Conservation (phyloP, 148 eudicot species). For the Rhododendron ferrugineum region DNA sequence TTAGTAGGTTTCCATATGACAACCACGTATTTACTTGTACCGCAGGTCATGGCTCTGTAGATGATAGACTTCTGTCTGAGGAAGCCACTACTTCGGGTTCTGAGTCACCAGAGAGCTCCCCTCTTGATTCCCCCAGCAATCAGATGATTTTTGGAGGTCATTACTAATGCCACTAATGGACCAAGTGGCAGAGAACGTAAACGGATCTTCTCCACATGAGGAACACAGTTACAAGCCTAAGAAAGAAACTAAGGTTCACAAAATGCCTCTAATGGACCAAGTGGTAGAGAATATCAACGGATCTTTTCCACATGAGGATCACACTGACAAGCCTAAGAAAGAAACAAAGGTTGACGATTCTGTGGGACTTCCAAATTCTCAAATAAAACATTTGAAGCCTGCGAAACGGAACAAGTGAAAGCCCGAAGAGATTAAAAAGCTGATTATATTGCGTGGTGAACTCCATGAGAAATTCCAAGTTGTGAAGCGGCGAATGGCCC, state of each 20-base stretch:
- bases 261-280: slow-evolving; percentile 21
- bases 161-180: slow-evolving; percentile 23
- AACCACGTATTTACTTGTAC: neutral
- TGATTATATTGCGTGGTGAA: slow-evolving; percentile 72
- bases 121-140: slow-evolving; percentile 25
- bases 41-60: slow-evolving; percentile 35
- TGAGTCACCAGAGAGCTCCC: slow-evolving; percentile 26
- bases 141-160: slow-evolving; percentile 51
- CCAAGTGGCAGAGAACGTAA: slow-evolving; percentile 21
- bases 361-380: slow-evolving; percentile 14
- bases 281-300: slow-evolving; percentile 19
- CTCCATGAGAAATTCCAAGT: slow-evolving; percentile 70
- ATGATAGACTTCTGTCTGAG: slow-evolving; percentile 33
- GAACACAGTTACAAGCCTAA: slow-evolving; percentile 13
- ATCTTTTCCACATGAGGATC: slow-evolving; percentile 25
- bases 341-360: slow-evolving; percentile 34
- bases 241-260: slow-evolving; percentile 26
- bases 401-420: slow-evolving; percentile 79
- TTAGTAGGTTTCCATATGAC: neutral
- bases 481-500: slow-evolving; percentile 77
- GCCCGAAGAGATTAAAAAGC: slow-evolving; percentile 73
- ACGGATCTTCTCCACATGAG: slow-evolving; percentile 14
- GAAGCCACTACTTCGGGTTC: slow-evolving; percentile 37
- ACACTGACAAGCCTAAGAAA: slow-evolving; percentile 16
- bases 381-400: slow-evolving; percentile 40